These are phyloP conservation scores for Pythium guiyangense DNA, from an alignment of 352 stramenopile species.

Conservation along the genomic window DNA sequence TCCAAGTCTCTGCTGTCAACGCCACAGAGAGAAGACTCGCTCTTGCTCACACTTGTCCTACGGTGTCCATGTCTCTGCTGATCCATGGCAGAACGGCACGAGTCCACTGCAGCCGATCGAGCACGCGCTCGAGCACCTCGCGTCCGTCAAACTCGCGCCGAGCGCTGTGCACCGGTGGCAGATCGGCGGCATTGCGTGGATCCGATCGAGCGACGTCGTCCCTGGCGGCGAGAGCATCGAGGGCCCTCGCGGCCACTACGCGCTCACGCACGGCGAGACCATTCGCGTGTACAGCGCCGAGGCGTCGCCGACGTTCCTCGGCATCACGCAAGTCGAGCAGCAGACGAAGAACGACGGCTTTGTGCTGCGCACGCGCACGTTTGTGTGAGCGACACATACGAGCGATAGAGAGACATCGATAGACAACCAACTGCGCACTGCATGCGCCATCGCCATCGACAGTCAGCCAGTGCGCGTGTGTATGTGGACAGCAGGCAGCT, in stretches of 20 bases:
- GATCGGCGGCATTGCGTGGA: conserved; percentile 33
- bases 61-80: not conserved
- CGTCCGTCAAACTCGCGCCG: conserved; percentile 29
- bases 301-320: conserved; percentile 30
- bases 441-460: not conserved
- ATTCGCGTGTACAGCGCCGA: conserved; percentile 51
- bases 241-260: not conserved
- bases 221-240: conserved; percentile 5
- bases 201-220: conserved; percentile 27
- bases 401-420: not conserved
- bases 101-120: conserved; percentile 53
- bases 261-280: conserved; percentile 27
- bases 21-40: not conserved
- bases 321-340: conserved; percentile 51
- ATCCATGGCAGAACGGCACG: conserved; percentile 1
- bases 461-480: not conserved
- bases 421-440: not conserved
- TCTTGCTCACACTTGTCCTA: not conserved
- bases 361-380: conserved; percentile 63
- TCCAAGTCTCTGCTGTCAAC: not conserved
- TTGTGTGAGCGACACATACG: conserved; percentile 25
- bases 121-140: conserved; percentile 47
- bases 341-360: conserved; percentile 23
- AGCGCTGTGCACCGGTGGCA: conserved; percentile 37
- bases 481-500: not conserved